A percentile compares a stretch with the other conserved stretches of the same genome.
These are phyloP conservation scores for Globisporangium spinosum DNA, from an alignment of 352 stramenopile species.

Conservation along the genomic window DNA sequence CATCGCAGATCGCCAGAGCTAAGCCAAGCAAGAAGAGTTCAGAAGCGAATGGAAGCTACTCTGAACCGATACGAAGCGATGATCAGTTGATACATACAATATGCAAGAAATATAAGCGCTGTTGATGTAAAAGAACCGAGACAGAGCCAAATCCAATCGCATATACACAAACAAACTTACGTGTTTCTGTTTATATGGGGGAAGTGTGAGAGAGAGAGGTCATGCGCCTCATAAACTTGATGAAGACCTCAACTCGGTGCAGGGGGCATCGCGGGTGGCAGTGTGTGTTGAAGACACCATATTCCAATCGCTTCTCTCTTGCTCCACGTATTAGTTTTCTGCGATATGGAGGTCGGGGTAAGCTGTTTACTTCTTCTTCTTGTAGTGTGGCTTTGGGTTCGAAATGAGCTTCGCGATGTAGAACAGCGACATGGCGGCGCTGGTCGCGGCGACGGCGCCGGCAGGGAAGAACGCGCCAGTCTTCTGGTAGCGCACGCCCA, in stretches of 20 bases:
- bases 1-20: not conserved
- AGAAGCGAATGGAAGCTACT: not conserved
- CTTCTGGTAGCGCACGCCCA: conserved; percentile 74
- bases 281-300: not conserved
- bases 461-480: conserved; percentile 73
- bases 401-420: conserved; percentile 72
- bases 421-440: conserved; percentile 74
- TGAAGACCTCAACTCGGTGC: not conserved
- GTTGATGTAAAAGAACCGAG: not conserved
- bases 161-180: conserved; percentile 5
- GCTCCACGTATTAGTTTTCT: not conserved
- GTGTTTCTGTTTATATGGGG: conserved; percentile 10
- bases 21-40: not conserved
- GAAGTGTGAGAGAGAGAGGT: not conserved
- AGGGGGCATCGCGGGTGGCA: not conserved
- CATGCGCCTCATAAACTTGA: not conserved
- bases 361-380: conserved; percentile 54
- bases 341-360: not conserved
- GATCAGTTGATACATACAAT: not conserved
- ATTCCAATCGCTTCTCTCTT: not conserved
- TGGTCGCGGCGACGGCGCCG: conserved; percentile 55
- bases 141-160: not conserved
- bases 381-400: conserved; percentile 74
- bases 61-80: not conserved
- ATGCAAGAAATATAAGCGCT: not conserved